These are phyloP conservation scores for Sclerotinia borealis DNA, from an alignment of 2,329 filamentous ascomycete species.

Conservation along the genomic window DNA sequence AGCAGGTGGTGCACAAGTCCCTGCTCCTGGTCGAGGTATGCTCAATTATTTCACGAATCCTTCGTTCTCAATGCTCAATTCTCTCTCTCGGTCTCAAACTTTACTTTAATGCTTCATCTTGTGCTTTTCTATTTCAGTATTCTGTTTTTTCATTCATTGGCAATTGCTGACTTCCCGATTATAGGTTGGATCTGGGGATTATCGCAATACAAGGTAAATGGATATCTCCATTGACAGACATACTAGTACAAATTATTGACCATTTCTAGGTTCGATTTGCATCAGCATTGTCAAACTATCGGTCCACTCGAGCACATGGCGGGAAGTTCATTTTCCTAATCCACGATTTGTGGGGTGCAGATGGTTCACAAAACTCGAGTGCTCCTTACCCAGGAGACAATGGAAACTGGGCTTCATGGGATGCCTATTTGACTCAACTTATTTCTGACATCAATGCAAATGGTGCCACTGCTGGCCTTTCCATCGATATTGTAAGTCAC, in stretches of 20 bases:
- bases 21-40: conserved; percentile 29
- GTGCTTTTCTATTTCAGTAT: no score
- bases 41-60: no score
- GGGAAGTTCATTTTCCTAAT: conserved; percentile 41
- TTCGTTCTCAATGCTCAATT: no score
- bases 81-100: no score
- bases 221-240: background rate
- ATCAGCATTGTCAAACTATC: conserved; percentile 41
- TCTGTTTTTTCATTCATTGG: no score
- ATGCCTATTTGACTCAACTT: conserved; percentile 38
- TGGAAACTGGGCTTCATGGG: conserved; percentile 41
- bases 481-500: background rate
- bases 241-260: background rate
- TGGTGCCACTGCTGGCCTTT: conserved; percentile 36
- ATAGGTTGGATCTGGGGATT: conserved; percentile 38
- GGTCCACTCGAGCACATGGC: conserved; percentile 37
- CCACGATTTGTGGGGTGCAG: conserved; percentile 44
- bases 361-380: conserved; percentile 36
- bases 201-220: conserved; percentile 26
- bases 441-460: conserved; percentile 36
- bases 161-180: no score
- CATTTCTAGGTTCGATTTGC: conserved; percentile 34
- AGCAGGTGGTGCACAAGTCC: conserved; percentile 38
- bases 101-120: no score
- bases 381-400: conserved; percentile 43